A percentile compares a stretch with the other conserved stretches of the same genome.
These are phyloP conservation scores for Nitzschia sp. DNA, from an alignment of 108 stramenopile species.

Conservation along the genomic window DNA sequence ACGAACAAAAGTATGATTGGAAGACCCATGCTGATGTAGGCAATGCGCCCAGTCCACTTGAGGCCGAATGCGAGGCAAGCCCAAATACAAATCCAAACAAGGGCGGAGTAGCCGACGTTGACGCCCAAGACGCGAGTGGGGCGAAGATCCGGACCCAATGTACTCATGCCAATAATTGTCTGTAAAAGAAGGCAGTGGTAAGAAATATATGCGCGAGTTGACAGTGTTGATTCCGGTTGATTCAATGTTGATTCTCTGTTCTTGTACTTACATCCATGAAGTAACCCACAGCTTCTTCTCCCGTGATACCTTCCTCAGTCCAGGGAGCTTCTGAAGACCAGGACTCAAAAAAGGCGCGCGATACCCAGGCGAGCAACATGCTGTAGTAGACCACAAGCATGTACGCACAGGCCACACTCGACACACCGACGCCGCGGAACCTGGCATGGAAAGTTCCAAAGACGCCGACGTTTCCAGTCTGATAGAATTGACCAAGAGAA, in stretches of 20 bases:
- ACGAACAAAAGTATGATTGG: constrained; percentile 56
- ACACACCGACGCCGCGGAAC: constrained; percentile 52
- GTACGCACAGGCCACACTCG: constrained; percentile 42
- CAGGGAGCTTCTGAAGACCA: constrained; percentile 40
- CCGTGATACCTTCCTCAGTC: constrained; percentile 31
- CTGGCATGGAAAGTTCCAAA: constrained; percentile 60
- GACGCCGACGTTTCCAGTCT: constrained; percentile 45
- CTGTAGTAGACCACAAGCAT: constrained; percentile 60
- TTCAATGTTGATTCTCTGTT: too few species aligned
- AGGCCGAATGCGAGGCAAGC: constrained; percentile 57
- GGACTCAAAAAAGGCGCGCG: constrained; percentile 50
- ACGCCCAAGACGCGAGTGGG: constrained; percentile 52
- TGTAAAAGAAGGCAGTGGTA: background rate
- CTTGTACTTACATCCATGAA: constrained; percentile 19
- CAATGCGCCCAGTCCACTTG: constrained; percentile 56
- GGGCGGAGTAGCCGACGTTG: constrained; percentile 48
- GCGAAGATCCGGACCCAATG: constrained; percentile 34
- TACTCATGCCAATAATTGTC: constrained; percentile 49
- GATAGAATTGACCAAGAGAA: constrained; percentile 55
- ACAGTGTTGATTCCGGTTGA: too few species aligned
- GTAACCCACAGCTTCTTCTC: constrained; percentile 41
- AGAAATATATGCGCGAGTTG: background rate
- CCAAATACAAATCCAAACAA: constrained; percentile 44
- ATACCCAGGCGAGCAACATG: constrained; percentile 53
- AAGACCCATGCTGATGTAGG: constrained; percentile 61